Evolutionary conservation across 257 asterid genomes (phyloP), one percentile per base, ranked within the genome.

Genomic region (Datura wrightii): DNA sequence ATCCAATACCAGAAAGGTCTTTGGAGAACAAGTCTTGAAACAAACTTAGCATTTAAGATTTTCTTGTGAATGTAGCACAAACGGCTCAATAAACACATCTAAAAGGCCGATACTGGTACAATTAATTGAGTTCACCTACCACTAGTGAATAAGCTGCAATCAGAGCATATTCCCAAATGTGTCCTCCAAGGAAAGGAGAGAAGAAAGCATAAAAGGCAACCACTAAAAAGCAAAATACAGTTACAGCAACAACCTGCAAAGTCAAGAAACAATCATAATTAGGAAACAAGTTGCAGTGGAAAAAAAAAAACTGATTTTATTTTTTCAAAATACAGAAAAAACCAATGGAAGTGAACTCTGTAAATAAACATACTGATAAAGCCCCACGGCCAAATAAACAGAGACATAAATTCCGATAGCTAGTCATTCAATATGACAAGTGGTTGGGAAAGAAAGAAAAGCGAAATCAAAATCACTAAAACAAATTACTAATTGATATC

Each of bases 201-300:
- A 94, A 94, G 92, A 95, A 95, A 70, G 97, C 98, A 91, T 93
- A 95, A 86, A 92, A 95, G 24, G 99, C 99, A 72, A 95, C 97
- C 86, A 93, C 98, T 80, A 94, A 85, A 88, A 95, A 86, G 94
- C 90, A 95, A 83, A 91, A 95, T 71, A 95, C 99, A 1, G 99
- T 94, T 85, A 95, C 86, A 58, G 99, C 99, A 89, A 93, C 90
- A 86, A 94, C 99, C 99, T 95, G 52, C 41, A 83, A 39, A 82
- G 78, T 42, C 46, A 42, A 42, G 46, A 42, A 42, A 42, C 6
- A 42, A 42, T 42, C 46, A 42, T 42, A 42, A 42, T 42, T 42
- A 42, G 46, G 46, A 6, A 42, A 42, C 6, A 42, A 42, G 46
- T 42, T 42, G 46, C 6, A 82, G 74, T 36, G 54, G 67, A 84